Percentiles rank a stretch among this genome's conserved stretches.
phyloP scores from a whole-genome alignment of 345 rosid genomes.

The Eutrema heterophyllum region DNA sequence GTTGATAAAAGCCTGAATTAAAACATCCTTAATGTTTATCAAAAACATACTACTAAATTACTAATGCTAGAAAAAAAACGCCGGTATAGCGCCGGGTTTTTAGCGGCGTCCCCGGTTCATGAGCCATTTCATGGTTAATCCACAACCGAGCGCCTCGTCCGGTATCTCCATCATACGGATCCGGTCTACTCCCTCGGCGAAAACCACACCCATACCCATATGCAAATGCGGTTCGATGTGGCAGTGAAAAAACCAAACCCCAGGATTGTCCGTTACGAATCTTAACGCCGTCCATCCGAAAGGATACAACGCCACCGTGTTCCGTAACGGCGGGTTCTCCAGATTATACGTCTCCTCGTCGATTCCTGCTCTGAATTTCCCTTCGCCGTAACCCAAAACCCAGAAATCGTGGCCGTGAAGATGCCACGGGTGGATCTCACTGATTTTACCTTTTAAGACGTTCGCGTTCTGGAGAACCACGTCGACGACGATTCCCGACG shows the following conservation, averaged over 20 bases:
- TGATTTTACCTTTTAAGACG: slow-evolving; percentile 22
- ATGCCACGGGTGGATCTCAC: slow-evolving; percentile 89
- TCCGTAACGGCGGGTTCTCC: slow-evolving; percentile 61
- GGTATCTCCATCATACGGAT: slow-evolving; percentile 45
- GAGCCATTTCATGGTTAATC: slow-evolving; percentile 34
- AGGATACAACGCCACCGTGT: slow-evolving; percentile 61
- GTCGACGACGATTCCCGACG: slow-evolving; percentile 46
- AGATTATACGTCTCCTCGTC: slow-evolving; percentile 47
- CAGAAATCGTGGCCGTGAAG: slow-evolving; percentile 85
- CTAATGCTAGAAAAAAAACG: background rate
- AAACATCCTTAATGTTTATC: too few relatives aligned
- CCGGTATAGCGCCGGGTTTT: background rate
- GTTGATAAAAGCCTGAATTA: background rate
- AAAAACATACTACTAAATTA: background rate
- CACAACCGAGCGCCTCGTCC: slow-evolving; percentile 43
- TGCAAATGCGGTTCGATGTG: slow-evolving; percentile 91
- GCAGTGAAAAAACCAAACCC: slow-evolving; percentile 94
- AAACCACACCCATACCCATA: slow-evolving; percentile 91
- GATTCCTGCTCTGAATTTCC: slow-evolving; percentile 29
- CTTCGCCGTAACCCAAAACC: slow-evolving; percentile 79
- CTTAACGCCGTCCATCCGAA: slow-evolving; percentile 87
- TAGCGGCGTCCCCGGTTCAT: slow-evolving; percentile 4
- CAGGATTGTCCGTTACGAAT: slow-evolving; percentile 74
- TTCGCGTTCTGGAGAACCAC: slow-evolving; percentile 75
- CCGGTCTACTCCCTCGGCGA: slow-evolving; percentile 48